Evolutionary conservation across 306 rosid genomes (phyloP).

Genomic region (Dryas alaskensis): DNA sequence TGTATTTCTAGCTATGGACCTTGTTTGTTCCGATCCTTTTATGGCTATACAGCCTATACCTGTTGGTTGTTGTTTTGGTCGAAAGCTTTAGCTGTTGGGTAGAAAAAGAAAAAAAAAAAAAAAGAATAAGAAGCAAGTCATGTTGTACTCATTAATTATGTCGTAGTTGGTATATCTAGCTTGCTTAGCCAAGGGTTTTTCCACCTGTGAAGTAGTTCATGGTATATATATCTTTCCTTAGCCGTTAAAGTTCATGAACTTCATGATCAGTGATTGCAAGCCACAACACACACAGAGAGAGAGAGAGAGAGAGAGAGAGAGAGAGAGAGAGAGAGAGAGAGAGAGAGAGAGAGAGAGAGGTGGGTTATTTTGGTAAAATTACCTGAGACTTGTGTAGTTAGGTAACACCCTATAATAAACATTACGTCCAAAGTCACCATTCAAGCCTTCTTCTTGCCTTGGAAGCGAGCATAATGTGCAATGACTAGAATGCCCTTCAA

Average conservation of each 20-base stretch:
- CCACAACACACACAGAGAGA: not conserved
- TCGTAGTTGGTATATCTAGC: not conserved
- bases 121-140: not conserved
- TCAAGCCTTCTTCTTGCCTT: conserved; percentile 35
- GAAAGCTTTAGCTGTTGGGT: no score
- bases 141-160: no score
- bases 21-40: no score
- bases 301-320: not conserved
- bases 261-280: conserved; percentile 11
- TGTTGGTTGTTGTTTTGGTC: no score
- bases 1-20: no score
- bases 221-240: conserved; percentile 20
- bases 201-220: conserved; percentile 3
- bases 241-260: conserved; percentile 19
- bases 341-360: not conserved
- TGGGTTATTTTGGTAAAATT: conserved; percentile 21
- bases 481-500: conserved; percentile 9
- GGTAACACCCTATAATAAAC: conserved; percentile 24
- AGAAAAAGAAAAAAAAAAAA: no score
- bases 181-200: conserved; percentile 22
- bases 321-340: not conserved
- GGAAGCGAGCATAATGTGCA: conserved; percentile 21
- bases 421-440: conserved; percentile 5
- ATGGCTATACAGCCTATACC: no score
- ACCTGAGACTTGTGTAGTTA: not conserved